These are phyloP conservation scores for Elsinoe arachidis DNA, from an alignment of 2,329 filamentous ascomycete genomes.

Conservation along the genomic window DNA sequence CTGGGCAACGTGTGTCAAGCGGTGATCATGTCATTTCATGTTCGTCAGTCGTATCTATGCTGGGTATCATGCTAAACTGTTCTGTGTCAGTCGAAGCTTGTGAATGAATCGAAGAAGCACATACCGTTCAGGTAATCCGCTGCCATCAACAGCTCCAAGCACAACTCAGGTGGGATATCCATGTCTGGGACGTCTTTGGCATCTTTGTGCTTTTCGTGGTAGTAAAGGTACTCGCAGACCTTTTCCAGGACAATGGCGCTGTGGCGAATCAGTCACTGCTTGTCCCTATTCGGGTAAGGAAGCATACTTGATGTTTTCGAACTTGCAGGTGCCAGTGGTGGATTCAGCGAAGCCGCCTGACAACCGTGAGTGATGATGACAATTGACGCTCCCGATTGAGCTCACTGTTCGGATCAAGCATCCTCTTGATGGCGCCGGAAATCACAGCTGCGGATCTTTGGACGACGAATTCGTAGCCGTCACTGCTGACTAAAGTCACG, in stretches of 20 bases:
- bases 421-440: slow-evolving; percentile 64
- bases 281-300: too few relatives aligned
- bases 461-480: slow-evolving; percentile 70
- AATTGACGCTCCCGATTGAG: background rate
- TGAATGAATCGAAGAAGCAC: background rate
- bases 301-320: slow-evolving; percentile 66
- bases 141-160: slow-evolving; percentile 67
- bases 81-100: background rate
- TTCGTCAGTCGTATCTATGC: background rate
- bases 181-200: slow-evolving; percentile 67
- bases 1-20: background rate
- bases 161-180: slow-evolving; percentile 71
- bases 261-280: slow-evolving; percentile 13
- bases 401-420: slow-evolving; percentile 62
- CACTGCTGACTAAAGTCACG: slow-evolving; percentile 66
- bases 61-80: slow-evolving; percentile 16
- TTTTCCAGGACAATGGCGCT: slow-evolving; percentile 70
- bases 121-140: slow-evolving; percentile 64
- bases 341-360: slow-evolving; percentile 58
- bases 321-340: slow-evolving; percentile 53
- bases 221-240: slow-evolving; percentile 75
- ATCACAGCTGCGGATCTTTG: slow-evolving; percentile 61
- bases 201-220: slow-evolving; percentile 66
- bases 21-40: background rate
- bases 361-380: background rate